Conservation (phyloP, 176 grass and related monocot species). For the Phyllostachys edulis region DNA sequence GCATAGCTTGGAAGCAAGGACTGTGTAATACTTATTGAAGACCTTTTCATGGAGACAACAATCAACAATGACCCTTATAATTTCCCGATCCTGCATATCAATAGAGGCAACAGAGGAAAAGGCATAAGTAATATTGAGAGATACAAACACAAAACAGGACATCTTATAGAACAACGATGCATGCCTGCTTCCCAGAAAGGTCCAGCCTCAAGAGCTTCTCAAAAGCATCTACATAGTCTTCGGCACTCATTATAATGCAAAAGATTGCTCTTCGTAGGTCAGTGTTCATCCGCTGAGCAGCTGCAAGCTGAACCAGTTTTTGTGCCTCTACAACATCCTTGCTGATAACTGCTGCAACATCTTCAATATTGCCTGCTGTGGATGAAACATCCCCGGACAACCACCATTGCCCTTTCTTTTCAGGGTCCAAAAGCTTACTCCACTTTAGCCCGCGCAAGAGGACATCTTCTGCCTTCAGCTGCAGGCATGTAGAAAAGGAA, state of each 20-base stretch:
- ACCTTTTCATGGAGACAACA: constrained; percentile 95
- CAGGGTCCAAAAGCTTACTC: constrained; percentile 73
- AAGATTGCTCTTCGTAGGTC: constrained; percentile 87
- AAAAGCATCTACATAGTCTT: constrained; percentile 95
- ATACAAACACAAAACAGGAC: constrained; percentile 3
- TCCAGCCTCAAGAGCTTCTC: constrained; percentile 93
- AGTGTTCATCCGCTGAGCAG: constrained; percentile 91
- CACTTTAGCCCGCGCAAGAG: constrained; percentile 79
- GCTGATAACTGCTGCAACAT: constrained; percentile 57
- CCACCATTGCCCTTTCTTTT: constrained; percentile 99
- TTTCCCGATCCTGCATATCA: constrained; percentile 74
- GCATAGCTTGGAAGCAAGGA: constrained; percentile 90
- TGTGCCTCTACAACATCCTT: constrained; percentile 70
- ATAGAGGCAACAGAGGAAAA: constrained; percentile 20
- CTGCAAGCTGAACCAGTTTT: constrained; percentile 80
- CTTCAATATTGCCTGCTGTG: constrained; percentile 45
- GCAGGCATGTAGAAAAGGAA: constrained; percentile 30
- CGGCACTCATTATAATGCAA: constrained; percentile 90
- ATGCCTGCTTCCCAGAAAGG: constrained; percentile 82
- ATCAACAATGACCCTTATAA: constrained; percentile 88
- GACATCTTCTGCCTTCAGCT: constrained; percentile 71
- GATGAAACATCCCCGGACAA: constrained; percentile 61
- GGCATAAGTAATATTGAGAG: constrained; percentile 19
- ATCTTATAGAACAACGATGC: neutral
- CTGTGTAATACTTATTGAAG: constrained; percentile 90